These are phyloP conservation scores for Coleophoma cylindrospora DNA, from an alignment of 2,329 filamentous ascomycete genomes.

Conservation along the genomic window DNA sequence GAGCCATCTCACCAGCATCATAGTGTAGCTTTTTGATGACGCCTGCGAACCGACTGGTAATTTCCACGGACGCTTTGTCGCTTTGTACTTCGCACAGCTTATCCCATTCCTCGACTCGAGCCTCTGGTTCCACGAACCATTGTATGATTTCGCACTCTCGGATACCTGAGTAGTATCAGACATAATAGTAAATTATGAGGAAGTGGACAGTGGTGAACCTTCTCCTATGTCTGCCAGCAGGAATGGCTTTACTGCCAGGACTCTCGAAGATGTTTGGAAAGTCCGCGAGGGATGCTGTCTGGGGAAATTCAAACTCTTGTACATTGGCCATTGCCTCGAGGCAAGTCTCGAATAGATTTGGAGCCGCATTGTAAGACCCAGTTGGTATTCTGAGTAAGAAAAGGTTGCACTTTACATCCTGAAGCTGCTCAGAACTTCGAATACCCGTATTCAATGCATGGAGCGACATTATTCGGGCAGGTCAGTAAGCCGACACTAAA, in stretches of 20 bases:
- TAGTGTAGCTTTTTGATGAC: slow-evolving; percentile 96
- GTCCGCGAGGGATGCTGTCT: slow-evolving; percentile 12
- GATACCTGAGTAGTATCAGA: slow-evolving; percentile 58
- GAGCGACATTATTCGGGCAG: too few relatives aligned
- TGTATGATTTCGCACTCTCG: slow-evolving; percentile 98
- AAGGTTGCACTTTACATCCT: too few relatives aligned
- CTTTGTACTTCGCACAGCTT: slow-evolving; percentile 97
- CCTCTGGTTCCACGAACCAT: slow-evolving; percentile 97
- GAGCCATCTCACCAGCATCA: slow-evolving; percentile 92
- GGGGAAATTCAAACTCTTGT: slow-evolving; percentile 23
- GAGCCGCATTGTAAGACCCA: slow-evolving; percentile 44
- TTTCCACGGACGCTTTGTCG: slow-evolving; percentile 88
- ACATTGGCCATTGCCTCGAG: slow-evolving; percentile 45
- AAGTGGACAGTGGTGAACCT: slow-evolving; percentile 41
- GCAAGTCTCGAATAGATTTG: slow-evolving; percentile 45
- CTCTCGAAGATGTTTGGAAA: slow-evolving; percentile 21
- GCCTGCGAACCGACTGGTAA: slow-evolving; percentile 91
- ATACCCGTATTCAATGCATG: too few relatives aligned
- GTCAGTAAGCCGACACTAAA: not conserved
- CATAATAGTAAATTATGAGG: slow-evolving; percentile 1
- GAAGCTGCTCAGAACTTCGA: too few relatives aligned
- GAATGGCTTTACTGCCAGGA: slow-evolving; percentile 66
- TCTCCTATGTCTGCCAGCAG: slow-evolving; percentile 82
- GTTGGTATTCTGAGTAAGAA: too few relatives aligned
- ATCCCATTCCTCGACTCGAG: slow-evolving; percentile 95